Evolutionary conservation across 805 yeast species (phyloP).

Genomic region (Jamesozyma piceae): DNA sequence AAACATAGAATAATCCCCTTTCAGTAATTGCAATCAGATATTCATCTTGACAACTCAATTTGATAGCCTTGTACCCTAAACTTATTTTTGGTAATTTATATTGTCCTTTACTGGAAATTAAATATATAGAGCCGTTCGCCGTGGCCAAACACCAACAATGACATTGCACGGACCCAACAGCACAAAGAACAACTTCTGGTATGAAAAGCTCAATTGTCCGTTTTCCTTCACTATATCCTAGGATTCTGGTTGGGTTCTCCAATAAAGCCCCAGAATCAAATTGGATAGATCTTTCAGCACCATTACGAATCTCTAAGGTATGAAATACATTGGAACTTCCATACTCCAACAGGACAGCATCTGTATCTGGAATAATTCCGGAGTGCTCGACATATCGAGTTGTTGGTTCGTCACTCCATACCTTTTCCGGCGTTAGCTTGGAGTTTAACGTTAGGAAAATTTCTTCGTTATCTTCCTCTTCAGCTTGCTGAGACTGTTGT

Average conservation of each 20-base stretch:
- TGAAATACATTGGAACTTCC: slow-evolving; percentile 25
- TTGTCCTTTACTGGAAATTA: slow-evolving; percentile 28
- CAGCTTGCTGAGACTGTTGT: background rate
- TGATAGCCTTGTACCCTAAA: slow-evolving; percentile 42
- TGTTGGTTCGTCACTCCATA: slow-evolving; percentile 26
- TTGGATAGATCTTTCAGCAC: slow-evolving; percentile 30
- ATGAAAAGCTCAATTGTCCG: slow-evolving; percentile 35
- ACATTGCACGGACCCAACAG: slow-evolving; percentile 39
- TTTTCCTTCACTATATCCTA: slow-evolving; percentile 31
- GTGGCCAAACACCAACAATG: slow-evolving; percentile 39
- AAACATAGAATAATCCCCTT: slow-evolving; percentile 42
- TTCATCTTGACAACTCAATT: slow-evolving; percentile 29
- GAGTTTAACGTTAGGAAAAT: slow-evolving; percentile 25
- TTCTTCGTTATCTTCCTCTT: slow-evolving; percentile 12
- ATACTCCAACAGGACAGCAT: slow-evolving; percentile 26
- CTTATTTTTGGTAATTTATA: slow-evolving; percentile 34
- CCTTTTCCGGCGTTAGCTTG: slow-evolving; percentile 18
- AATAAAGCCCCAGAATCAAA: slow-evolving; percentile 28
- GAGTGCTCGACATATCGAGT: slow-evolving; percentile 22
- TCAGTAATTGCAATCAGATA: slow-evolving; percentile 52
- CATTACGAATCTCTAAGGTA: slow-evolving; percentile 28
- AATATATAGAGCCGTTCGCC: slow-evolving; percentile 32
- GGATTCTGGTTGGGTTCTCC: slow-evolving; percentile 33
- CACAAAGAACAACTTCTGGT: slow-evolving; percentile 32
- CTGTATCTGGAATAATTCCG: slow-evolving; percentile 24